Conservation (phyloP, 164 flowering plant genomes). For the Annona cherimola region DNA sequence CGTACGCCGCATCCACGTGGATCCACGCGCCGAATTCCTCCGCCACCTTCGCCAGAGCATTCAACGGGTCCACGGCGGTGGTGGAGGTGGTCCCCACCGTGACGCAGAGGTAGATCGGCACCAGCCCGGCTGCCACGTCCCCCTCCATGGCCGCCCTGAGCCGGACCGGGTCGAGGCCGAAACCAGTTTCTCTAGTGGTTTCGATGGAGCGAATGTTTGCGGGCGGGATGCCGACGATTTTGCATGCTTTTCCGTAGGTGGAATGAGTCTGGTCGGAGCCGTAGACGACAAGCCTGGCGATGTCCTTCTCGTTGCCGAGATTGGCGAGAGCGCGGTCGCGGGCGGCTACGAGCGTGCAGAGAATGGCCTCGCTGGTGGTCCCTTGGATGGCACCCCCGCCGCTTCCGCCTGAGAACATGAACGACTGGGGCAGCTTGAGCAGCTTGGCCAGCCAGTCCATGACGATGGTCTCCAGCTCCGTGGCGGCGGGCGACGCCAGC, state of each 20-base stretch:
- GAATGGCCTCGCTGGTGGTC: constrained; percentile 44
- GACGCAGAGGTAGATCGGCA: constrained; percentile 44
- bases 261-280: constrained; percentile 60
- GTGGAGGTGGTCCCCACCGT: constrained; percentile 19
- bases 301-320: constrained; percentile 11
- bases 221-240: constrained; percentile 31
- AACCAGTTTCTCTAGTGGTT: constrained; percentile 17
- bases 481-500: constrained; percentile 52
- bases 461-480: constrained; percentile 53
- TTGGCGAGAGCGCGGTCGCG: constrained; percentile 25
- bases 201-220: constrained; percentile 28
- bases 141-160: constrained; percentile 19
- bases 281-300: constrained; percentile 41
- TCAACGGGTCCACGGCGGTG: constrained; percentile 45
- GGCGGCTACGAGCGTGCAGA: constrained; percentile 46
- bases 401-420: constrained; percentile 34
- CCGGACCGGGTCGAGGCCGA: constrained; percentile 23
- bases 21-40: constrained; percentile 35
- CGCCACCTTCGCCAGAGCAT: constrained; percentile 35
- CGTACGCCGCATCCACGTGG: constrained; percentile 63
- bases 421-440: constrained; percentile 38
- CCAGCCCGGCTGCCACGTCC: constrained; percentile 39
- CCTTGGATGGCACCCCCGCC: constrained; percentile 61
- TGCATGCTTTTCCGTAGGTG: constrained; percentile 32
- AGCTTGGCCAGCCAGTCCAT: constrained; percentile 30